A percentile compares a stretch with the other conserved stretches of the same genome.
These are phyloP conservation scores for Hirschfeldia incana DNA, from an alignment of 345 rosid species.

Conservation along the genomic window DNA sequence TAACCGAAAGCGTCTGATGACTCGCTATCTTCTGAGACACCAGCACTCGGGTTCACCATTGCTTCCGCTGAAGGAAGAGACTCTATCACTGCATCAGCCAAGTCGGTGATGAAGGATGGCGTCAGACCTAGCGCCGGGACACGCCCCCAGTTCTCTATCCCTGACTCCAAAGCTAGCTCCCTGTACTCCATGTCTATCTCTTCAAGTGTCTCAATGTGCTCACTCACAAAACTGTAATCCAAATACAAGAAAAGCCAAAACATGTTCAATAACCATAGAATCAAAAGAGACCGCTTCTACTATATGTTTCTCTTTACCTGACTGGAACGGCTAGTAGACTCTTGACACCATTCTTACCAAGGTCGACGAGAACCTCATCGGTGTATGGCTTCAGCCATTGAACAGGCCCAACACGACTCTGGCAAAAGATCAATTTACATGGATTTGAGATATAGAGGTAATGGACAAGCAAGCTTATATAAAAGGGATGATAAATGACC, in stretches of 20 bases:
- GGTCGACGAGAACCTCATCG: conserved; percentile 87
- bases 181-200: conserved; percentile 95
- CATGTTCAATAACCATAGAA: not conserved
- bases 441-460: conserved; percentile 4
- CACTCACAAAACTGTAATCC: conserved; percentile 78
- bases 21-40: conserved; percentile 48
- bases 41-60: conserved; percentile 37
- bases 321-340: conserved; percentile 90
- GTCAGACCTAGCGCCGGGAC: conserved; percentile 86
- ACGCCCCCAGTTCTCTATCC: conserved; percentile 87
- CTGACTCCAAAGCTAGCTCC: conserved; percentile 83
- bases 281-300: not conserved
- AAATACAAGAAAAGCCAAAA: not conserved
- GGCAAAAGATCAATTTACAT: conserved; percentile 14
- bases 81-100: conserved; percentile 91
- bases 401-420: conserved; percentile 99
- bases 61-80: conserved; percentile 77
- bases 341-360: conserved; percentile 92
- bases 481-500: conserved; percentile 11
- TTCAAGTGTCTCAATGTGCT: conserved; percentile 93
- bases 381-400: conserved; percentile 97
- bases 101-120: conserved; percentile 78
- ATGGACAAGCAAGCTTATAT: not conserved
- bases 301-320: conserved; percentile 50
- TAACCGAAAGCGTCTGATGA: conserved; percentile 49